These are phyloP conservation scores for Ulvella scutata DNA, from an alignment of 139 green algal species.

Conservation along the genomic window DNA sequence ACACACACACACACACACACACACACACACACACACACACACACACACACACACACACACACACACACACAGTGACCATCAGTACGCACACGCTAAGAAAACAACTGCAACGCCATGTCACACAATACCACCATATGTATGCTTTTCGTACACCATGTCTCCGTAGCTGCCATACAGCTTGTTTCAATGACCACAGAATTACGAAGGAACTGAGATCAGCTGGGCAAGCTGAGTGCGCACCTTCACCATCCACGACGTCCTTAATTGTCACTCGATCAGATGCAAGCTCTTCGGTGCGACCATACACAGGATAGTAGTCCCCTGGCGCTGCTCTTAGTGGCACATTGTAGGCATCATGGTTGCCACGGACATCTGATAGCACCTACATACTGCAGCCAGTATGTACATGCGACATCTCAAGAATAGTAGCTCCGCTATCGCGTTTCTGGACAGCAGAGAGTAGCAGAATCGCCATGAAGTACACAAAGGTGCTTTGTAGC, in stretches of 20 bases:
- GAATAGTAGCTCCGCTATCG: background rate
- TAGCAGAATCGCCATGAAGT: background rate
- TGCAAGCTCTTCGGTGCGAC: background rate
- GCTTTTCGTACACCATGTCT: too few species aligned
- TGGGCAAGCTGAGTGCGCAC: background rate
- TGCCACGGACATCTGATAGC: background rate
- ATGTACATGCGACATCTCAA: background rate
- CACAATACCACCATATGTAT: too few species aligned
- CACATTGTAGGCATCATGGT: background rate
- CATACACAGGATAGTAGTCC: background rate
- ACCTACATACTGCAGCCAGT: background rate
- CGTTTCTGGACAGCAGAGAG: background rate
- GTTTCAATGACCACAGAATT: too few species aligned
- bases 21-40: too few species aligned
- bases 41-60: too few species aligned
- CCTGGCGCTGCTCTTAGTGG: background rate
- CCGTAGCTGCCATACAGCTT: too few species aligned
- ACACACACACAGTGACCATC: too few species aligned
- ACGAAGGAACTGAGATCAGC: too few species aligned
- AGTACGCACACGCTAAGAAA: too few species aligned
- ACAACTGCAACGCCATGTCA: too few species aligned
- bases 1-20: too few species aligned
- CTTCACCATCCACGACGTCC: background rate
- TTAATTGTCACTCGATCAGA: background rate
- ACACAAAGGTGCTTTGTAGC: background rate